Evolutionary conservation across 2,329 filamentous ascomycete genomes (phyloP), one percentile per base, ranked within the genome.

Genomic region (Scolecobasidium constrictum): DNA sequence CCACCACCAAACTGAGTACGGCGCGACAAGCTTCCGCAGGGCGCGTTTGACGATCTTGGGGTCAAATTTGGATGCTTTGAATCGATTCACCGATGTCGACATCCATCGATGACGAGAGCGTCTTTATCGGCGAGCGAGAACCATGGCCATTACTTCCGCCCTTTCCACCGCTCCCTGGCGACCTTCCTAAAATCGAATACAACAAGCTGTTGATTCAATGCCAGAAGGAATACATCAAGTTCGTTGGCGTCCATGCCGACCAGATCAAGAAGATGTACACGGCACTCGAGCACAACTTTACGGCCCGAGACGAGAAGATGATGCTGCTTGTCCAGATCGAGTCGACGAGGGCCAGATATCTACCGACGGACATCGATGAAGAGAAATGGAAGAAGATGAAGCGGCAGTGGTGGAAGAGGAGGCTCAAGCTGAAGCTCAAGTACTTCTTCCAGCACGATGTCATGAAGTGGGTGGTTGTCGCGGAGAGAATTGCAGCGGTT

Each of bases 191-290:
- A 9, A 7, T 31, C 9, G 26, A 31, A n/a, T 31, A 31, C n/a
- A 31, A 31, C 26, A 31, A 31, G 26, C 26, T 31, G 26, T 31
- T 9, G 9, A 31, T 31, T n/a, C 9, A 9, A 7, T 31, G 9
- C 26, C 26, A 31, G n/a, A 31, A 31, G 26, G 26, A 31, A 31
- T 31, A 31, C 26, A 31, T 31, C 26, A 31, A 31, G 26, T n/a
- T 31, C 26, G n/a, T 31, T n/a, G 26, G 26, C 9, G 9, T 31
- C 26, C 9, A 7, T 7, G 9, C 26, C 9, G 26, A n/a, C 26
- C 26, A 9, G 9, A 31, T 31, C n/a, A 31, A 9, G 9, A n/a
- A 31, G n/a, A 9, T 9, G 9, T n/a, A 31, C 26, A 31, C 9
- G 26, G n/a, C 9, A n/a, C 26, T 31, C n/a, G 26, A 31, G 9